A percentile compares a stretch with the other conserved stretches of the same genome.
Evolutionary conservation across 352 stramenopile genomes (phyloP).

Genomic region (Phytophthora citricola): DNA sequence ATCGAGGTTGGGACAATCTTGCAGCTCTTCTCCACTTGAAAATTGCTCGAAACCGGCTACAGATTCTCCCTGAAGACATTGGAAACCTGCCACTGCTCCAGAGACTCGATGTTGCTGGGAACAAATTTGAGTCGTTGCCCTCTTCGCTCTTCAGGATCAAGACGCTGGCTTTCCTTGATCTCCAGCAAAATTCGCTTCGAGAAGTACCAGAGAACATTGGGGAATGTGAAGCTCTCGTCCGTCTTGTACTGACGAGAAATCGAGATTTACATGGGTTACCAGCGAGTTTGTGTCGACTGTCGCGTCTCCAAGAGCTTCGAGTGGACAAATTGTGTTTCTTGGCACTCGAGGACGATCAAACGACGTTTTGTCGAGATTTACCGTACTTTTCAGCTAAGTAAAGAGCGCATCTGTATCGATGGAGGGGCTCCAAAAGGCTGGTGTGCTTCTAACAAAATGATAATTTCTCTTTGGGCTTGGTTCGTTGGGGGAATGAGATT

Average conservation of each 20-base stretch:
- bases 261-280: constrained; percentile 36
- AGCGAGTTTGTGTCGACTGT: constrained; percentile 27
- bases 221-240: constrained; percentile 35
- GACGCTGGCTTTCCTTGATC: constrained; percentile 38
- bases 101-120: constrained; percentile 52
- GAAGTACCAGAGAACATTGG: constrained; percentile 41
- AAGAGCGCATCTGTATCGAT: constrained; percentile 6
- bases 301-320: constrained; percentile 40
- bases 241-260: constrained; percentile 52
- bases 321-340: constrained; percentile 66
- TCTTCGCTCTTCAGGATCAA: constrained; percentile 26
- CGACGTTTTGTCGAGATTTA: constrained; percentile 50
- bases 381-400: constrained; percentile 50
- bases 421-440: not conserved
- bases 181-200: constrained; percentile 41
- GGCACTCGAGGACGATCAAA: constrained; percentile 36
- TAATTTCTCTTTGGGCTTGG: constrained; percentile 22
- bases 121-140: constrained; percentile 46
- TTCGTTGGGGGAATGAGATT: constrained; percentile 5
- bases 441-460: constrained; percentile 34
- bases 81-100: constrained; percentile 34
- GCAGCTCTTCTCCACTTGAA: constrained; percentile 46
- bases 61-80: constrained; percentile 33
- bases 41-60: constrained; percentile 52
- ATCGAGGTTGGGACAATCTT: constrained; percentile 38